Base-by-base conservation (phyloP, 371 early-diverging fungal species). In the Nematocida ironsii region DNA sequence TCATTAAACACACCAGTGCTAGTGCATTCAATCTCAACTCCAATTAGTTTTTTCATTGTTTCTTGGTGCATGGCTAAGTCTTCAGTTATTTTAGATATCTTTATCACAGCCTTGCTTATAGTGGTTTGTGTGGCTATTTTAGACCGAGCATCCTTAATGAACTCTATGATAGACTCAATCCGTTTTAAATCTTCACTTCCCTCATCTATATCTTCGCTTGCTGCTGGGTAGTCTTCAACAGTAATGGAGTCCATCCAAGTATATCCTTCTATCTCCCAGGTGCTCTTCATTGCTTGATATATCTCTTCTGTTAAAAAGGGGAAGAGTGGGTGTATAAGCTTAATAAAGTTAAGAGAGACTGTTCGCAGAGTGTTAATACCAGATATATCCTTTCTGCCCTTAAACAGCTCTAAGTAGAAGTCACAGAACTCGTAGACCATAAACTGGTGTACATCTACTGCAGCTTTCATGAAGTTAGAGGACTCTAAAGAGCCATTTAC, bases 291-390 rank as follows among this genome's bases (percentile, higher is more conserved):
- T 9, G 61, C 80, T 48, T 83, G 83, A 54, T 76, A 97, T 81
- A 97, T 89, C 88, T 99, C 98, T 89, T 99, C 98, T 25, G 98
- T 95, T 56, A 99, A 91, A 86, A 93, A 99, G 11, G 99, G 99
- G 94, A 96, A 95, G 89, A 96, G 93, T 40, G 97, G 96, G 88
- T 96, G 96, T 84, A 97, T 88, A 76, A 99, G 88, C 86, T 90
- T 91, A 82, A 99, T 88, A 20, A 93, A 95, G 58, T 90, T 90
- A 80, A 95, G 94, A 83, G 96, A 90, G 86, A 97, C 72, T 93
- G 89, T 44, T 92, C 92, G 82, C 86, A 87, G 68, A 64, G 72
- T 50, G 84, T 73, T 16, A 84, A 86, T 27, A 73, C 83, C 67
- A 47, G 61, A 27, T 16, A 47, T 72, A 47, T 72, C 72, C 72